Percentiles rank a stretch among this genome's conserved stretches.
Conservation (phyloP, 352 stramenopile genomes). For the Phytophthora cryptogea region DNA sequence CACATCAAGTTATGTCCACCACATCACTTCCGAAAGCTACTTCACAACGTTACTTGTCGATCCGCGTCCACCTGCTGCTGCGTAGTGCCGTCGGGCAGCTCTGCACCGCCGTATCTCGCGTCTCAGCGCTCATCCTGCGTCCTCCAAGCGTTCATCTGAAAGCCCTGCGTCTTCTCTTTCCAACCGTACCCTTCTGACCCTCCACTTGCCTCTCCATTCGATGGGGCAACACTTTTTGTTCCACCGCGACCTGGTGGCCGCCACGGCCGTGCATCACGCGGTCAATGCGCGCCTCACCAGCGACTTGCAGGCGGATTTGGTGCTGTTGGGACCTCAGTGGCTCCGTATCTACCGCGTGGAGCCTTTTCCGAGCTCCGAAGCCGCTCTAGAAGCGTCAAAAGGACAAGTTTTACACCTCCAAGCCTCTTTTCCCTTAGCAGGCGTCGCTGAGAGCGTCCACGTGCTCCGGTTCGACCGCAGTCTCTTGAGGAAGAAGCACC, state of each 20-base stretch:
- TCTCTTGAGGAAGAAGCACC: slow-evolving; percentile 68
- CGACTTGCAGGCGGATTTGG: slow-evolving; percentile 70
- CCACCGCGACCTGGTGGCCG: slow-evolving; percentile 79
- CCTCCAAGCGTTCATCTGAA: neutral
- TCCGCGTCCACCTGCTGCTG: neutral
- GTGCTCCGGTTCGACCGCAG: slow-evolving; percentile 73
- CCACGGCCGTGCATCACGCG: slow-evolving; percentile 79
- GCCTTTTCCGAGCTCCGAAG: slow-evolving; percentile 39
- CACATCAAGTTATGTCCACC: neutral
- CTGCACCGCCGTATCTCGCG: slow-evolving; percentile 1
- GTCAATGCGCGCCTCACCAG: slow-evolving; percentile 68
- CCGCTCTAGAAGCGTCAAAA: slow-evolving; percentile 28
- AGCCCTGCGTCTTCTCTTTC: slow-evolving; percentile 6
- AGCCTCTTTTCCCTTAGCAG: slow-evolving; percentile 72
- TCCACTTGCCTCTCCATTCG: neutral
- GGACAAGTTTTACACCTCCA: slow-evolving; percentile 75
- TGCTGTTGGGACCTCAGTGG: slow-evolving; percentile 73
- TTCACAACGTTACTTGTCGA: too few species aligned
- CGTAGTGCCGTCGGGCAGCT: neutral
- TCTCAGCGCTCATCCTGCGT: neutral
- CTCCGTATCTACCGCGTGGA: slow-evolving; percentile 85
- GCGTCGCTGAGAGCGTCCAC: slow-evolving; percentile 70
- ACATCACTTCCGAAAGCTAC: neutral
- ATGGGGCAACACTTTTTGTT: slow-evolving; percentile 89
- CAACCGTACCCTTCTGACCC: neutral